Conservation (phyloP, 306 rosid species). For the Clitoria ternatea region DNA sequence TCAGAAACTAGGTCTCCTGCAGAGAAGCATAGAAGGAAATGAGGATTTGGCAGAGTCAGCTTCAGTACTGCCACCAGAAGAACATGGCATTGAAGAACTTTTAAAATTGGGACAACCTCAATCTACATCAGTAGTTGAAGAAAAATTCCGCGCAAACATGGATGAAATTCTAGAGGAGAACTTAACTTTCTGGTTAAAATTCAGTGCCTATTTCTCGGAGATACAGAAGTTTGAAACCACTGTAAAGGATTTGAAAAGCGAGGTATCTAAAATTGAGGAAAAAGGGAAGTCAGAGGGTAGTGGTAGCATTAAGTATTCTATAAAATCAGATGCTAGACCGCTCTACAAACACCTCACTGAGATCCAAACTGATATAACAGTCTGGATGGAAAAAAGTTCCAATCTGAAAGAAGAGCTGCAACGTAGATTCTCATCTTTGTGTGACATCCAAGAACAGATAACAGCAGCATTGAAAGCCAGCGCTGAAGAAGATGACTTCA, state of each 20-base stretch:
- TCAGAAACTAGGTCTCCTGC: slow-evolving; percentile 58
- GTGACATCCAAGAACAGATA: slow-evolving; percentile 78
- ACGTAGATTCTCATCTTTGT: slow-evolving; percentile 65
- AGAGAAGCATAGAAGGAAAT: slow-evolving; percentile 46
- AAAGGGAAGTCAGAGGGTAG: slow-evolving; percentile 46
- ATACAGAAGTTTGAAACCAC: slow-evolving; percentile 68
- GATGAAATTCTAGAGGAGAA: slow-evolving; percentile 91
- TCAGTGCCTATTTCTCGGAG: slow-evolving; percentile 67
- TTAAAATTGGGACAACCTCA: slow-evolving; percentile 25
- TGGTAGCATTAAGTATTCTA: slow-evolving; percentile 19
- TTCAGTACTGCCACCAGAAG: background rate
- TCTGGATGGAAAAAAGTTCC: slow-evolving; percentile 60
- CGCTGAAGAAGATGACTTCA: slow-evolving; percentile 85
- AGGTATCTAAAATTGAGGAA: slow-evolving; percentile 49
- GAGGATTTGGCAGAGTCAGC: slow-evolving; percentile 30
- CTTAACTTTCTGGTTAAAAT: slow-evolving; percentile 80
- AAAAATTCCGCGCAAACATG: slow-evolving; percentile 55
- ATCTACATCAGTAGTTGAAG: slow-evolving; percentile 55
- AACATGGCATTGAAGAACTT: slow-evolving; percentile 30
- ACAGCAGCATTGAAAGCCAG: slow-evolving; percentile 71
- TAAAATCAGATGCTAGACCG: slow-evolving; percentile 76
- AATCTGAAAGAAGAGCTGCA: slow-evolving; percentile 66
- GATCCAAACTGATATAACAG: slow-evolving; percentile 62
- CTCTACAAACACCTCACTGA: slow-evolving; percentile 79
- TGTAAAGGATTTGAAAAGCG: slow-evolving; percentile 55